These are phyloP conservation scores for Oidiodendron maius DNA, from an alignment of 495 filamentous ascomycete species.

Conservation along the genomic window DNA sequence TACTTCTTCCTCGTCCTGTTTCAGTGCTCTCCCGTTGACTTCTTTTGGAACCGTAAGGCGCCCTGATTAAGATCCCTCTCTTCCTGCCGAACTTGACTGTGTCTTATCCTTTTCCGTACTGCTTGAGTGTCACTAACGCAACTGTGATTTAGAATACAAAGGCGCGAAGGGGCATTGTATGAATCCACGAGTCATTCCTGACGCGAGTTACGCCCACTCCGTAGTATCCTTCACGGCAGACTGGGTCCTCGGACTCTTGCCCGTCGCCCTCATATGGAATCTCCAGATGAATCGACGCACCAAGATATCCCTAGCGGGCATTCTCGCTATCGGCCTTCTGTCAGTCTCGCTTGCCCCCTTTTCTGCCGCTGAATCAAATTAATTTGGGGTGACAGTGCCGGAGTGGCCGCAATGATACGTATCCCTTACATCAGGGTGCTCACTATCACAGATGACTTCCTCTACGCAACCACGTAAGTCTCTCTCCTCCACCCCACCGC, in stretches of 20 bases:
- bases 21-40: constrained; percentile 30
- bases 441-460: constrained; percentile 22
- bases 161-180: constrained; percentile 27
- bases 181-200: constrained; percentile 19
- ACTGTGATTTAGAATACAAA: constrained; percentile 9
- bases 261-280: constrained; percentile 35
- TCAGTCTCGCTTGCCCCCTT: constrained; percentile 4
- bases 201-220: constrained; percentile 30
- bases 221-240: constrained; percentile 32
- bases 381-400: constrained; percentile 21
- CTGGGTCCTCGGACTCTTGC: constrained; percentile 35
- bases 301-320: constrained; percentile 26
- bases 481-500: not conserved
- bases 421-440: constrained; percentile 29
- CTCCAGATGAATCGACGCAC: constrained; percentile 30
- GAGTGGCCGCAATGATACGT: constrained; percentile 33
- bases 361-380: not conserved
- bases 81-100: no score
- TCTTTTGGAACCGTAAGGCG: constrained; percentile 28
- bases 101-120: no score
- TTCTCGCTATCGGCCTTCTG: constrained; percentile 34
- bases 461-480: constrained; percentile 16
- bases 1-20: constrained; percentile 36
- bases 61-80: not conserved
- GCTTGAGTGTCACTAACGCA: not conserved